phyloP scores from a whole-genome alignment of 2,329 filamentous ascomycete species.

The Xylariales sp. region DNA sequence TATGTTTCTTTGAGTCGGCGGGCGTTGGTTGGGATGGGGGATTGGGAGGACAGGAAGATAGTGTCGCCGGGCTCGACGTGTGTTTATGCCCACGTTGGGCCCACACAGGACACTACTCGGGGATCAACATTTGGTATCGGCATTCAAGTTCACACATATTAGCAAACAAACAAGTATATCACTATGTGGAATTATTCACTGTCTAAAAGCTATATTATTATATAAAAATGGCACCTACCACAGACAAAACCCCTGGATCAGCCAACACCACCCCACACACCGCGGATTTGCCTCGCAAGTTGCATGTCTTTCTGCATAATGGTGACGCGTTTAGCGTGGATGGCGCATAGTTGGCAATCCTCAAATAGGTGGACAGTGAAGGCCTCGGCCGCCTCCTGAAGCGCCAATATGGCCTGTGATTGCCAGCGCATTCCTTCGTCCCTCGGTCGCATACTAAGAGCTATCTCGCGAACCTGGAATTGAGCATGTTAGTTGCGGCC shows the following conservation, averaged over 20 bases:
- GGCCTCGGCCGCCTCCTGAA: conserved; percentile 96
- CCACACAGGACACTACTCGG: too few species aligned
- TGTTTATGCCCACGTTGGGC: too few species aligned
- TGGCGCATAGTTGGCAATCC: conserved; percentile 93
- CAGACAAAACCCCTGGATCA: conserved; percentile 35
- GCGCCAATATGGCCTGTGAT: conserved; percentile 89
- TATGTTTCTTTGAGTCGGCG: too few species aligned
- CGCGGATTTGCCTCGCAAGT: conserved; percentile 82
- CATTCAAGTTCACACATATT: too few species aligned
- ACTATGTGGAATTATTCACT: too few species aligned
- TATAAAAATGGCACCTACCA: too few species aligned
- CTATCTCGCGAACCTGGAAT: conserved; percentile 75
- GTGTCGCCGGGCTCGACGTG: too few species aligned
- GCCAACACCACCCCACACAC: conserved; percentile 78
- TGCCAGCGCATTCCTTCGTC: conserved; percentile 89
- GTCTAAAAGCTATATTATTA: too few species aligned
- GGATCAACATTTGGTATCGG: too few species aligned
- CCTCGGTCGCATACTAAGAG: conserved; percentile 69
- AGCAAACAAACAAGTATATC: too few species aligned
- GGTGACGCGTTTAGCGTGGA: conserved; percentile 95
- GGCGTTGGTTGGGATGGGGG: too few species aligned
- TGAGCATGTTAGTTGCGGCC: conserved; percentile 19
- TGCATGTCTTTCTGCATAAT: conserved; percentile 99
- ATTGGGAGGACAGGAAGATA: too few species aligned
- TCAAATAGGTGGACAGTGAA: conserved; percentile 98